Conservation (phyloP, 768 basidiomycete genomes). For the Cystofilobasidium bisporidii region DNA sequence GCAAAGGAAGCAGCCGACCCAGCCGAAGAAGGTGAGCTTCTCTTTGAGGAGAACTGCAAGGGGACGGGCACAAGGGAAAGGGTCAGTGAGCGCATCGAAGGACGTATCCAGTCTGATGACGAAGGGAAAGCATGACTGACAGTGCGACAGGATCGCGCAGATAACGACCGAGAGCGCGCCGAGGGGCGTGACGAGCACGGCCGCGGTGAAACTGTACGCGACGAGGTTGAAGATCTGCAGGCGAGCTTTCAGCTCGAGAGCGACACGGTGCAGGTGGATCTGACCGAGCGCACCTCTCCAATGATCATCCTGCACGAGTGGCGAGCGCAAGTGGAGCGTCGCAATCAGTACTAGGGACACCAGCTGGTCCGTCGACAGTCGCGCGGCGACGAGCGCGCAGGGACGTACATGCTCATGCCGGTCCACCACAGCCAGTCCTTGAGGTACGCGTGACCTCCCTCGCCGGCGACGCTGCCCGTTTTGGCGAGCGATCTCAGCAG, state of each 20-base stretch:
- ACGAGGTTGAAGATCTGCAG: conserved; percentile 44
- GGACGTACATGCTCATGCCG: conserved; percentile 28
- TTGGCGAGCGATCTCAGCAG: conserved; percentile 48
- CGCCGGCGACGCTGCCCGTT: conserved; percentile 49
- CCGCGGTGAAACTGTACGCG: conserved; percentile 38
- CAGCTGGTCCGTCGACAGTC: too few relatives aligned
- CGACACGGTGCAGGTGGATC: neutral
- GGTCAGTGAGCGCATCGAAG: too few relatives aligned
- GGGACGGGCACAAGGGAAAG: conserved; percentile 76
- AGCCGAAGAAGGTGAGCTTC: conserved; percentile 87
- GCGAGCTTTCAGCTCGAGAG: too few relatives aligned
- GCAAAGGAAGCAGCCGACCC: conserved; percentile 82
- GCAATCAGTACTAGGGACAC: too few relatives aligned
- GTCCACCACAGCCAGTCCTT: conserved; percentile 57
- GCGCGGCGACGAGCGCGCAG: too few relatives aligned
- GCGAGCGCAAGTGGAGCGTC: conserved; percentile 97
- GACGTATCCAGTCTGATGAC: too few relatives aligned
- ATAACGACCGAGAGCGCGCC: conserved; percentile 94
- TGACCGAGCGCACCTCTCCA: conserved; percentile 37
- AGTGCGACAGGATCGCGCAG: conserved; percentile 37
- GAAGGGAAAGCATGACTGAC: neutral
- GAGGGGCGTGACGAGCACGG: conserved; percentile 78
- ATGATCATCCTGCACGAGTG: conserved; percentile 53
- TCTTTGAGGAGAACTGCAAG: conserved; percentile 76
- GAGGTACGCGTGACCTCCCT: conserved; percentile 78